A percentile compares a stretch with the other conserved stretches of the same genome.
Evolutionary conservation across 345 rosid species (phyloP).

Genomic region (Brassica incana): DNA sequence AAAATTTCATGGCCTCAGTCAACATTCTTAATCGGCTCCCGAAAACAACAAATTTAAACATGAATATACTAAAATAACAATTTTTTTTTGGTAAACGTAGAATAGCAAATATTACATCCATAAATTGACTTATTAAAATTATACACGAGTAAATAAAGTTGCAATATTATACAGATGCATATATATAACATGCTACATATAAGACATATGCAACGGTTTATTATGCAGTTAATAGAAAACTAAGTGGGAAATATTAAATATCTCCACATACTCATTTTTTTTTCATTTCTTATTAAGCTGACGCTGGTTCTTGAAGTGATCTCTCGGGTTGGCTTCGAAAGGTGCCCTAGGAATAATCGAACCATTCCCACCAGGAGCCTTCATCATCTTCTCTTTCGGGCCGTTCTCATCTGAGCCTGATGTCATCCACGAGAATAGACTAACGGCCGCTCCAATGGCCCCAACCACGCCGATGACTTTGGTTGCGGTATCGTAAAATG

Average conservation of each 20-base stretch:
- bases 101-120: not conserved
- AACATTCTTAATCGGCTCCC: not conserved
- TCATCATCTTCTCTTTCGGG: not conserved
- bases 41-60: not conserved
- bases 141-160: not conserved
- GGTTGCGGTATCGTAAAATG: not conserved
- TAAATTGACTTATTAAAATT: not conserved
- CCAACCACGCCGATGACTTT: slow-evolving; percentile 7
- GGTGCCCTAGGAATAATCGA: not conserved
- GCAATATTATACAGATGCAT: not conserved
- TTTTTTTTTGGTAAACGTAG: no score
- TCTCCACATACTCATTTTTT: not conserved
- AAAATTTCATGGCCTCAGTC: not conserved
- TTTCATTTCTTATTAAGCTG: not conserved
- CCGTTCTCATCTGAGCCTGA: not conserved
- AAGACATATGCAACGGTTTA: not conserved
- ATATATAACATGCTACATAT: not conserved
- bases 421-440: not conserved
- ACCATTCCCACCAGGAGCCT: slow-evolving; percentile 5
- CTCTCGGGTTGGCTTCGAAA: not conserved
- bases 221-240: not conserved
- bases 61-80: no score
- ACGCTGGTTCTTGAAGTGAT: not conserved
- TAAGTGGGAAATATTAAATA: not conserved
- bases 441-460: slow-evolving; percentile 7